Conservation (phyloP, 164 flowering plant genomes). For the Liriodendron chinense region DNA sequence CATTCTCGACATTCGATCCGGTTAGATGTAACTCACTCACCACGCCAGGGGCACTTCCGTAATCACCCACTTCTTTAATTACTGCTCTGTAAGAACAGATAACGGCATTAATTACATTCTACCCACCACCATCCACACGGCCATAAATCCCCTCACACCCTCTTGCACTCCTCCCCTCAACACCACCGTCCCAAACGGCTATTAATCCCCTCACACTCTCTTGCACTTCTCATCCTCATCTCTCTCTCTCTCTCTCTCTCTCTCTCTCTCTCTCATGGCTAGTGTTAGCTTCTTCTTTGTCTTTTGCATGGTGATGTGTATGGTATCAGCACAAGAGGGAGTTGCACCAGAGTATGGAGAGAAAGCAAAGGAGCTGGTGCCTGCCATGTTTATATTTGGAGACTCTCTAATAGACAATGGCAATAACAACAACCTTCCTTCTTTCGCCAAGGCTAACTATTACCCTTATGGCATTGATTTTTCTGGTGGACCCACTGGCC, state of each 20-base stretch:
- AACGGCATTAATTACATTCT: conserved; percentile 27
- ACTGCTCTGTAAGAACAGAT: conserved; percentile 30
- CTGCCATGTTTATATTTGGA: conserved; percentile 74
- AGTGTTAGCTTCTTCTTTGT: not conserved
- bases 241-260: conserved; percentile 7
- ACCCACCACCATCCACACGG: conserved; percentile 27
- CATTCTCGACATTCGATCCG: not conserved
- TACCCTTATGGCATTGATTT: conserved; percentile 92
- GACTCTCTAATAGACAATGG: conserved; percentile 88
- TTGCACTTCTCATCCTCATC: not conserved
- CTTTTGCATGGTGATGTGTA: not conserved
- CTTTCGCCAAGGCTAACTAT: conserved; percentile 89
- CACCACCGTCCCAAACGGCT: not conserved
- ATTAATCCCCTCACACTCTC: not conserved
- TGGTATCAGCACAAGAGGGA: conserved; percentile 6
- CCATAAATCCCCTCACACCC: conserved; percentile 6
- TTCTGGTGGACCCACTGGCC: conserved; percentile 76
- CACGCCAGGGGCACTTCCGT: not conserved
- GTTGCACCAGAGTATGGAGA: conserved; percentile 4
- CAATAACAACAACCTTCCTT: conserved; percentile 67
- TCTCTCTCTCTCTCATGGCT: conserved; percentile 13
- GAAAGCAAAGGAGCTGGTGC: conserved; percentile 38
- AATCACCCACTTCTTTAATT: not conserved
- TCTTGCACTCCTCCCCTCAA: not conserved
- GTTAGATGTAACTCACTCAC: too few relatives aligned